A percentile compares a stretch with the other conserved stretches of the same genome.
Evolutionary conservation across 331 rosid genomes (phyloP).

Genomic region (Malus hybrid): DNA sequence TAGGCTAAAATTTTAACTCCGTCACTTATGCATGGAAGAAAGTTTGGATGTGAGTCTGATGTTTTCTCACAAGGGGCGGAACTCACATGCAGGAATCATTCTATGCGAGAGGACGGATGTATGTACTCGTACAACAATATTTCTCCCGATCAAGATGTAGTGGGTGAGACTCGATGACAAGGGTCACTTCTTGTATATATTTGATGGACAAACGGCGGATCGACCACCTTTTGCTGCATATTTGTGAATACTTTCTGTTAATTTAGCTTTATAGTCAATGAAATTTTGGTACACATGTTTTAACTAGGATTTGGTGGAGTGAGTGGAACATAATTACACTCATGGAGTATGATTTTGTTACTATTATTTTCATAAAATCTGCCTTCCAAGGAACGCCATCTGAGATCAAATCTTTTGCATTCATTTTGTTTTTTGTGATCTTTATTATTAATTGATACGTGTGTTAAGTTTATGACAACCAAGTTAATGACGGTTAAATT

Average conservation of each 20-base stretch:
- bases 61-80: too few species aligned
- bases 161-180: not conserved
- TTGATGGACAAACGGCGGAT: not conserved
- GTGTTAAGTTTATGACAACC: too few species aligned
- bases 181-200: not conserved
- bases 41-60: too few species aligned
- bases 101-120: too few species aligned
- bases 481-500: too few species aligned
- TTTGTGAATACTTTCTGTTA: not conserved
- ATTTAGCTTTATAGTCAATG: not conserved
- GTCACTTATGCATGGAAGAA: too few species aligned
- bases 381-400: not conserved
- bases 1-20: too few species aligned
- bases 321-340: not conserved
- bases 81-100: too few species aligned
- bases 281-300: not conserved
- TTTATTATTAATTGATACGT: too few species aligned
- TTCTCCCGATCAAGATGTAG: not conserved
- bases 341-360: not conserved
- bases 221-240: not conserved
- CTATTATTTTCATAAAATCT: not conserved
- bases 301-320: not conserved
- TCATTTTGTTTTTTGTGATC: too few species aligned
- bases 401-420: not conserved
- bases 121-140: too few species aligned